These are phyloP conservation scores for Melocanna baccifera DNA, from an alignment of 176 grass and related monocot species.

Conservation along the genomic window DNA sequence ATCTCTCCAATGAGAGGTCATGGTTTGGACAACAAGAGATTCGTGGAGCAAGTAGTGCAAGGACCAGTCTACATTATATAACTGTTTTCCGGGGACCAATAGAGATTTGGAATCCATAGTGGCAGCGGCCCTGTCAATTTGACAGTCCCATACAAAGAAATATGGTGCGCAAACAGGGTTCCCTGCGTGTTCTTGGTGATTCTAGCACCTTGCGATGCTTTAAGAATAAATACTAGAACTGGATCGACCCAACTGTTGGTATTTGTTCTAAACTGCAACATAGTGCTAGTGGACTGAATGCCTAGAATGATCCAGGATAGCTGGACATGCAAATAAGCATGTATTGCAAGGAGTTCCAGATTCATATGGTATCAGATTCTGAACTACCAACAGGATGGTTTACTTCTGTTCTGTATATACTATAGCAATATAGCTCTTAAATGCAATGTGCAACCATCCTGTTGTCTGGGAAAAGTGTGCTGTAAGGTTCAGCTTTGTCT, in stretches of 20 bases:
- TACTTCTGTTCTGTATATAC: too few relatives aligned
- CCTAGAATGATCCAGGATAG: too few relatives aligned
- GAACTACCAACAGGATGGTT: neutral
- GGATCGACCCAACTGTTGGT: neutral
- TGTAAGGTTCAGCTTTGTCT: neutral
- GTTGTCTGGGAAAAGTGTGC: too few relatives aligned
- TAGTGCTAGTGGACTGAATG: too few relatives aligned
- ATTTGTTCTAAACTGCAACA: neutral
- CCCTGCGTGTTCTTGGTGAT: neutral
- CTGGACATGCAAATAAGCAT: too few relatives aligned
- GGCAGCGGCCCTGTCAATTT: neutral
- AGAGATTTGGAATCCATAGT: constrained; percentile 2
- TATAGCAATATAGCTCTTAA: too few relatives aligned
- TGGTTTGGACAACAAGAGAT: constrained; percentile 20
- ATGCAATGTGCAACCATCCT: neutral
- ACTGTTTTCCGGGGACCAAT: neutral
- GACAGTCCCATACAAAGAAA: constrained; percentile 15
- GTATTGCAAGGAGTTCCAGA: neutral
- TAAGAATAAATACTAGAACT: neutral
- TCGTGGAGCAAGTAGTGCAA: neutral
- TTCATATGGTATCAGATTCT: neutral
- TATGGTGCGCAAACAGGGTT: neutral
- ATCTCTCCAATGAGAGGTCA: constrained; percentile 10
- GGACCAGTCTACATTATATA: constrained; percentile 10
- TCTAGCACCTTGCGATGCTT: neutral